phyloP scores from a whole-genome alignment of 2,329 filamentous ascomycete species.

The Trichophyton simii region DNA sequence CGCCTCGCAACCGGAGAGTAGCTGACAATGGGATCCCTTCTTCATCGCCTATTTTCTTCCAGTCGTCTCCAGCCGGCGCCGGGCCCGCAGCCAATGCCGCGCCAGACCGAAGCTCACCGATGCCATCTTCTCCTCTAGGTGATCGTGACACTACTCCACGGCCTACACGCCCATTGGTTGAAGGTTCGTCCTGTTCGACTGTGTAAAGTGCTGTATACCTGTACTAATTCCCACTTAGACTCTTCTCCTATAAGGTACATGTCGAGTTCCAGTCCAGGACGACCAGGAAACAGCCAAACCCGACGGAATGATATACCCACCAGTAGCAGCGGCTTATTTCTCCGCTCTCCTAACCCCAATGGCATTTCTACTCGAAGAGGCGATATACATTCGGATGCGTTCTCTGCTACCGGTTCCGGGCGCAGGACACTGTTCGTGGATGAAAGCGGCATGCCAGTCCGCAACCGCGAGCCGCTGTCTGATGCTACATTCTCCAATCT shows the following conservation, averaged over 20 bases:
- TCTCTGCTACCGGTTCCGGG: slow-evolving; percentile 41
- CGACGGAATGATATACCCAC: slow-evolving; percentile 61
- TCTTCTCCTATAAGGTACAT: slow-evolving; percentile 89
- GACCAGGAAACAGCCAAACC: slow-evolving; percentile 40
- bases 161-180: slow-evolving; percentile 24
- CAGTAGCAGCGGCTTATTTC: slow-evolving; percentile 78
- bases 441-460: slow-evolving; percentile 48
- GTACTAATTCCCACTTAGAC: slow-evolving; percentile 41
- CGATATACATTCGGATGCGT: slow-evolving; percentile 73
- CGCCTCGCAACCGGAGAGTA: slow-evolving; percentile 36
- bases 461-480: slow-evolving; percentile 38
- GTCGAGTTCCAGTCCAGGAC: slow-evolving; percentile 75
- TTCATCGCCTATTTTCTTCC: slow-evolving; percentile 74
- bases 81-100: slow-evolving; percentile 28
- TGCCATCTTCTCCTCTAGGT: slow-evolving; percentile 28
- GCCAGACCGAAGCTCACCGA: slow-evolving; percentile 37
- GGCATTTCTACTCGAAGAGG: slow-evolving; percentile 55
- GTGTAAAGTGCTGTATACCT: not conserved
- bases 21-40: slow-evolving; percentile 37
- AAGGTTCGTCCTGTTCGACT: slow-evolving; percentile 26
- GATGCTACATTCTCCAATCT: slow-evolving; percentile 55
- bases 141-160: slow-evolving; percentile 35
- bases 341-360: slow-evolving; percentile 49
- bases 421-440: slow-evolving; percentile 49
- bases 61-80: slow-evolving; percentile 44